These are phyloP conservation scores for Hortaea sp. DNA, from an alignment of 2,329 filamentous ascomycete species.

Conservation along the genomic window DNA sequence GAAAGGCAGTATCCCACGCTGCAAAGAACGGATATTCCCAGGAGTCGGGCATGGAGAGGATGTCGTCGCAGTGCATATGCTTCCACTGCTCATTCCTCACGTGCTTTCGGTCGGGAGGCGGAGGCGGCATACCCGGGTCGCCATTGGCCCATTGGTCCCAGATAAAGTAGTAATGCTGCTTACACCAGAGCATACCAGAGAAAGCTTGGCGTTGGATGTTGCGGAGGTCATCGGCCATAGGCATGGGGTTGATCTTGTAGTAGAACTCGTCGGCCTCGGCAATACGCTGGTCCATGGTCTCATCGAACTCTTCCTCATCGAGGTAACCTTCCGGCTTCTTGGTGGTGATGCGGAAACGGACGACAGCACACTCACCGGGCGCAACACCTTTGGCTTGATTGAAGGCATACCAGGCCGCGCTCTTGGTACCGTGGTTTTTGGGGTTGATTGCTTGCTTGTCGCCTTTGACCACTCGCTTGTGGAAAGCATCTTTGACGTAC, in stretches of 20 bases:
- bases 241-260: conserved; percentile 81
- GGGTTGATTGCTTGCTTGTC: conserved; percentile 79
- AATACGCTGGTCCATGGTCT: conserved; percentile 74
- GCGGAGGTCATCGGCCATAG: conserved; percentile 84
- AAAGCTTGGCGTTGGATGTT: conserved; percentile 94
- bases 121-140: conserved; percentile 78
- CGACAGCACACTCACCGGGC: conserved; percentile 87
- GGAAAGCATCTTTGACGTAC: conserved; percentile 94
- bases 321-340: conserved; percentile 61
- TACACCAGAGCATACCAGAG: conserved; percentile 96
- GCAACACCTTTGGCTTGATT: conserved; percentile 79
- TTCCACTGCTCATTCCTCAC: conserved; percentile 87
- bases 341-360: conserved; percentile 79
- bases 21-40: conserved; percentile 99
- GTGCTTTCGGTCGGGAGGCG: conserved; percentile 66
- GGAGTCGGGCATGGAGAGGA: conserved; percentile 94
- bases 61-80: conserved; percentile 89
- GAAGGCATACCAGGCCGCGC: conserved; percentile 84
- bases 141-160: conserved; percentile 98
- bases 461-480: conserved; percentile 72
- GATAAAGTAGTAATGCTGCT: conserved; percentile 92
- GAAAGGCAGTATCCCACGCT: conserved; percentile 94
- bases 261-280: conserved; percentile 97
- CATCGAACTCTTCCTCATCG: conserved; percentile 86
- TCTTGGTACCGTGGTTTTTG: conserved; percentile 70